Conservation (phyloP, 176 grass and related monocot genomes). For the Microstegium vimineum region DNA sequence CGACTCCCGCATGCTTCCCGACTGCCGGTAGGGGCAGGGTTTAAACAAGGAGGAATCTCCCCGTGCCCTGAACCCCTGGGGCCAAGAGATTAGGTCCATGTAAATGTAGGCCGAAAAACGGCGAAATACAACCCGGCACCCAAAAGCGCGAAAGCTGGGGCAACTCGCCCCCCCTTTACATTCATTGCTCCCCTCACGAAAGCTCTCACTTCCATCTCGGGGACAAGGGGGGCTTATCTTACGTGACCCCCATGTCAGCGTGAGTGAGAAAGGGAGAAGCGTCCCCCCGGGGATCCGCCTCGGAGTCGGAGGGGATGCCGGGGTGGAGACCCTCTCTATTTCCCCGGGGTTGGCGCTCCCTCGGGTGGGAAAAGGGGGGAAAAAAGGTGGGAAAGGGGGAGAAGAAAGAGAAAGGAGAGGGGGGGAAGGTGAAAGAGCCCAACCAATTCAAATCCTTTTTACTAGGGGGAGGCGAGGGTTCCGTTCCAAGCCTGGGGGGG, state of each 20-base stretch:
- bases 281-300: not conserved
- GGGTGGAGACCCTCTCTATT: not conserved
- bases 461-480: not conserved
- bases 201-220: accelerated
- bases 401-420: too few species aligned
- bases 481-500: not conserved
- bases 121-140: constrained; percentile 12
- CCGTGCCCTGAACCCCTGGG: not conserved
- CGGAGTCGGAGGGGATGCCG: not conserved
- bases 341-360: constrained; percentile 28
- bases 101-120: accelerated
- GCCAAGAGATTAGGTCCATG: too few species aligned
- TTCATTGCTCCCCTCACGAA: not conserved
- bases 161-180: not conserved
- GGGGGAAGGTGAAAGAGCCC: not conserved
- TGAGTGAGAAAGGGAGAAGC: not conserved
- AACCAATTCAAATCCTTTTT: constrained; percentile 41
- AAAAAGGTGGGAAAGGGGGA: too few species aligned
- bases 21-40: not conserved
- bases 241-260: not conserved
- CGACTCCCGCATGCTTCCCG: not conserved
- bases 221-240: not conserved
- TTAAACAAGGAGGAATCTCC: not conserved
- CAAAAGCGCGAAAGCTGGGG: constrained; percentile 17
- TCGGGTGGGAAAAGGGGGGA: not conserved